Conservation (phyloP, 2,329 filamentous ascomycete genomes). For the Penicillium sp. region DNA sequence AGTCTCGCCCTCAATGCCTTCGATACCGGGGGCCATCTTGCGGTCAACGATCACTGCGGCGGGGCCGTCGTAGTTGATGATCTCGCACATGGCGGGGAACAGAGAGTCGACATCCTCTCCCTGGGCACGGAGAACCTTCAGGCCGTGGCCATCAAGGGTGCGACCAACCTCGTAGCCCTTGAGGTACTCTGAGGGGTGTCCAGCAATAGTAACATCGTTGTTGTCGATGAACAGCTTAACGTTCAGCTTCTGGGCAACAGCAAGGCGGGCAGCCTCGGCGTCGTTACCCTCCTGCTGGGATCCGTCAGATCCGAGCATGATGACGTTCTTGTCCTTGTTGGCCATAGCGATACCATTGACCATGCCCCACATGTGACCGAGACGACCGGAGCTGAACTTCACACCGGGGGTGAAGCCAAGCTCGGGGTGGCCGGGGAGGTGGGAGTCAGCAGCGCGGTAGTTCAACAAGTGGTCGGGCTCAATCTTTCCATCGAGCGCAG, state of each 20-base stretch:
- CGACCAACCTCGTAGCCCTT: conserved; percentile 37
- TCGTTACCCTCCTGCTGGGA: conserved; percentile 47
- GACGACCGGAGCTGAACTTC: conserved; percentile 44
- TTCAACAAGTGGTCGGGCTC: conserved; percentile 43
- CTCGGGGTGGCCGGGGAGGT: conserved; percentile 44
- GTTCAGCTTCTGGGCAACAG: conserved; percentile 40
- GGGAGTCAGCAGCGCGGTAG: conserved; percentile 44
- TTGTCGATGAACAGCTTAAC: conserved; percentile 45
- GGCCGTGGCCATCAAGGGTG: conserved; percentile 40
- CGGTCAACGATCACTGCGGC: conserved; percentile 35
- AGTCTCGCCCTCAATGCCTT: conserved; percentile 36
- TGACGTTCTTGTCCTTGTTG: conserved; percentile 38
- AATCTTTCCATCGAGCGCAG: conserved; percentile 40
- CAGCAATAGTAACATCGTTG: conserved; percentile 46
- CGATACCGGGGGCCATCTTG: conserved; percentile 42
- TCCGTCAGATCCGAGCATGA: conserved; percentile 43
- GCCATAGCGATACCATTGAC: conserved; percentile 43
- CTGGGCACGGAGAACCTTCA: conserved; percentile 38
- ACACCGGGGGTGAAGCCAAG: conserved; percentile 43
- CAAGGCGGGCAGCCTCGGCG: conserved; percentile 43
- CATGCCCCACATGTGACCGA: conserved; percentile 45
- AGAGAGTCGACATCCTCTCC: conserved; percentile 42
- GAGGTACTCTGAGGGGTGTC: conserved; percentile 43
- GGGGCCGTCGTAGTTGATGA: conserved; percentile 37
- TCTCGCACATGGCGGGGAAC: conserved; percentile 34